Percentiles rank a stretch among this genome's conserved stretches.
Conservation (phyloP, 148 eudicot species). For the Rheum nobile region DNA sequence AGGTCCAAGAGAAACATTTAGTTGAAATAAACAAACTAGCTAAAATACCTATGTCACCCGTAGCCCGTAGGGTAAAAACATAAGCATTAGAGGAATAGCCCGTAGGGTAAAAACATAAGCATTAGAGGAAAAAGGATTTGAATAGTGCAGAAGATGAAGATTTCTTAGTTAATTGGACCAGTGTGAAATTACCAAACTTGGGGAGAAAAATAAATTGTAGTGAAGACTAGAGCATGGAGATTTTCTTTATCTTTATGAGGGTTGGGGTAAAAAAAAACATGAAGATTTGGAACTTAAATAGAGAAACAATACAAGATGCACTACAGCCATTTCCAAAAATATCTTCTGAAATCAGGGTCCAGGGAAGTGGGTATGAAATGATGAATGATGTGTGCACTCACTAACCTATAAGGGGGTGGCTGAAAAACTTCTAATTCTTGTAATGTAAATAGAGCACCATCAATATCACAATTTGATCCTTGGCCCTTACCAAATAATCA, state of each 20-base stretch:
- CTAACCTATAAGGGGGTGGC: background rate
- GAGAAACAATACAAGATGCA: background rate
- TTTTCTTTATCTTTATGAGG: background rate
- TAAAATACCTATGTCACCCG: background rate
- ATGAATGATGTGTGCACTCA: background rate
- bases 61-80: background rate
- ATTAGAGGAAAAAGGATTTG: background rate
- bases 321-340: background rate
- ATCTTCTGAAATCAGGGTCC: background rate
- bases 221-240: background rate
- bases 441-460: conserved; percentile 7
- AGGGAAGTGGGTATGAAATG: background rate
- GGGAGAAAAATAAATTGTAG: background rate
- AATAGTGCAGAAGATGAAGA: background rate
- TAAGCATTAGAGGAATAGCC: background rate
- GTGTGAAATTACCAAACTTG: background rate
- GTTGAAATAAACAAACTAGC: background rate
- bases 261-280: background rate
- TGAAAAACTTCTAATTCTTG: background rate
- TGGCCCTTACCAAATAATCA: conserved; percentile 63
- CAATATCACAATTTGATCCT: background rate
- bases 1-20: background rate
- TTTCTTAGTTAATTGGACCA: background rate
- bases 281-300: background rate
- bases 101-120: background rate